Conservation (phyloP, 768 basidiomycete genomes). For the Tephrocybe sp. region DNA sequence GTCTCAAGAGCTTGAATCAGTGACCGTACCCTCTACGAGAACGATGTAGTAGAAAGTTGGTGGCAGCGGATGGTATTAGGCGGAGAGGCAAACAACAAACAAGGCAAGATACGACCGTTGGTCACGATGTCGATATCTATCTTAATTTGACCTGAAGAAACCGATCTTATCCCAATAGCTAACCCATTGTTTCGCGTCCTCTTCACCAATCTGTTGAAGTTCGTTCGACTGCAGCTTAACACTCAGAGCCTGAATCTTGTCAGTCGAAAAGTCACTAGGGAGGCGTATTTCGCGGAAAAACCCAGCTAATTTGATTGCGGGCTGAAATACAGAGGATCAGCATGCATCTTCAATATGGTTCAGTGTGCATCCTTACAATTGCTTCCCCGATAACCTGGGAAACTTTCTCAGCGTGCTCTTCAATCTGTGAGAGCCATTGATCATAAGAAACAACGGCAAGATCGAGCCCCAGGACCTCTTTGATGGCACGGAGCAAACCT, state of each 20-base stretch:
- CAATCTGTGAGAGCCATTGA: neutral
- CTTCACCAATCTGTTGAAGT: neutral
- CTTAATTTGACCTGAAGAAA: neutral
- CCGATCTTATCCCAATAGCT: neutral
- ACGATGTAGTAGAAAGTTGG: no score
- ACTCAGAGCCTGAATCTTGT: neutral
- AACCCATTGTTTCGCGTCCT: no score
- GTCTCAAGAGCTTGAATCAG: no score
- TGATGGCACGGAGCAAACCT: neutral
- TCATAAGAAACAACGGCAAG: neutral
- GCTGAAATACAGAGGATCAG: neutral
- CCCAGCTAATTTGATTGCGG: conserved; percentile 1
- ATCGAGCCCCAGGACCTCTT: neutral
- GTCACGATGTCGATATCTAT: no score
- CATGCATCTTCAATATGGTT: neutral
- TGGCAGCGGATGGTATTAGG: no score
- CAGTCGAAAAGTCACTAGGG: neutral
- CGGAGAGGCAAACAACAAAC: no score
- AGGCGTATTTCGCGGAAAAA: neutral
- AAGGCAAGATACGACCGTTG: no score
- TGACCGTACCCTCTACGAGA: no score
- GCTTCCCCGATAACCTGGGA: neutral
- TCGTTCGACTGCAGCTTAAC: neutral
- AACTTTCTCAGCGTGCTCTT: neutral
- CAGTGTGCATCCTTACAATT: neutral